These are phyloP conservation scores for Medicago truncatula DNA, from an alignment of 306 rosid species.

Conservation along the genomic window DNA sequence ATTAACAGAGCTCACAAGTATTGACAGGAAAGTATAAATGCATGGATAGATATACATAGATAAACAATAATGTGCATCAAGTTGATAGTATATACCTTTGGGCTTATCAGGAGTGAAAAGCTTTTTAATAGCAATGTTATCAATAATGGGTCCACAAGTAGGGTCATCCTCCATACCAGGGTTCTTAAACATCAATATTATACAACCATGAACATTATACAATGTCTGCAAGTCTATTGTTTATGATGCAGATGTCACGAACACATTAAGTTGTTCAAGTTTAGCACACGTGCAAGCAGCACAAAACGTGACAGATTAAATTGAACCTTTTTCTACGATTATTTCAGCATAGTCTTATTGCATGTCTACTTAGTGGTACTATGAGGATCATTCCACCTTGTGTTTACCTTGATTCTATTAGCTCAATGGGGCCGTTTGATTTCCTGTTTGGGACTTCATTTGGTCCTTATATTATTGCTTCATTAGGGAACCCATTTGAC, in stretches of 20 bases:
- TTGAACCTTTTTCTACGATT: slow-evolving; percentile 83
- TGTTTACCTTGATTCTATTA: slow-evolving; percentile 74
- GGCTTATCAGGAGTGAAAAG: slow-evolving; percentile 78
- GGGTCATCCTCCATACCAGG: slow-evolving; percentile 99
- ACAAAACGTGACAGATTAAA: slow-evolving; percentile 85
- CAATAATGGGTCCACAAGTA: slow-evolving; percentile 96
- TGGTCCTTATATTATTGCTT: slow-evolving; percentile 57
- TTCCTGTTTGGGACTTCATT: slow-evolving; percentile 74
- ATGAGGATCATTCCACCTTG: slow-evolving; percentile 98
- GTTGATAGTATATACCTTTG: slow-evolving; percentile 58
- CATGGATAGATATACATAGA: neutral
- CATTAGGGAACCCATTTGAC: slow-evolving; percentile 70
- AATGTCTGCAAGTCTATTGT: slow-evolving; percentile 87
- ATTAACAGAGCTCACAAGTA: slow-evolving; percentile 7
- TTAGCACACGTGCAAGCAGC: slow-evolving; percentile 99
- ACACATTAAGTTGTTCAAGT: slow-evolving; percentile 83
- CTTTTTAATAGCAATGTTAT: slow-evolving; percentile 84
- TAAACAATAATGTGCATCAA: neutral
- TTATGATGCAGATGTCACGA: slow-evolving; percentile 77
- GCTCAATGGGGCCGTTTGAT: slow-evolving; percentile 80
- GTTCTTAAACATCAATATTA: slow-evolving; percentile 82
- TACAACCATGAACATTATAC: slow-evolving; percentile 93
- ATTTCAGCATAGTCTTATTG: slow-evolving; percentile 84
- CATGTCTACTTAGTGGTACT: slow-evolving; percentile 92
- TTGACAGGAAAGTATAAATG: slow-evolving; percentile 11